phyloP scores from a whole-genome alignment of 2,329 filamentous ascomycete species.

The Cryphonectria radicalis region DNA sequence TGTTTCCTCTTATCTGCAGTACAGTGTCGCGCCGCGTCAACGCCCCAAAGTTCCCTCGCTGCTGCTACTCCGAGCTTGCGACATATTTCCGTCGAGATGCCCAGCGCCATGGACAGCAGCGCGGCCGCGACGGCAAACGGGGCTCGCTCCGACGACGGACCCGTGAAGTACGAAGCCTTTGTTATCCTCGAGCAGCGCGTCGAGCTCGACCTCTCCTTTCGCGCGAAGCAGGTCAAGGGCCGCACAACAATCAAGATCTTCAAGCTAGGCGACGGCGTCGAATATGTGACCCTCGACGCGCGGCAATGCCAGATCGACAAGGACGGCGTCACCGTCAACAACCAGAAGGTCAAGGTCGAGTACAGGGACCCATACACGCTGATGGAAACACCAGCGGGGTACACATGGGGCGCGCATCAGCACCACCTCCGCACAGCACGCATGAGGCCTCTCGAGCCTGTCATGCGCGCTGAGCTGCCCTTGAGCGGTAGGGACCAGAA shows the following conservation, averaged over 20 bases:
- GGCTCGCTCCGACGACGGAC: conserved; percentile 24
- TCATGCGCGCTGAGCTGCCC: conserved; percentile 56
- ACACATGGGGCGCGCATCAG: conserved; percentile 71
- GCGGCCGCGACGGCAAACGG: conserved; percentile 24
- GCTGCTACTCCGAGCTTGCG: neutral
- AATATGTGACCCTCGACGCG: conserved; percentile 63
- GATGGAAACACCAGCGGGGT: conserved; percentile 62
- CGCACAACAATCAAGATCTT: conserved; percentile 82
- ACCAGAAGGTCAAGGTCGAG: conserved; percentile 47
- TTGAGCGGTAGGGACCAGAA: conserved; percentile 58
- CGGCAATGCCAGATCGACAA: conserved; percentile 64
- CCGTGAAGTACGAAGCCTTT: conserved; percentile 41
- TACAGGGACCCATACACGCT: conserved; percentile 71
- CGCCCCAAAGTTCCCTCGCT: neutral
- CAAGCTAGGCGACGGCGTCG: conserved; percentile 58
- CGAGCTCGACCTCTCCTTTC: conserved; percentile 87
- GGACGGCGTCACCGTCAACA: conserved; percentile 56
- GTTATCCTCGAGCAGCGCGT: conserved; percentile 82
- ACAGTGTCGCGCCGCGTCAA: neutral
- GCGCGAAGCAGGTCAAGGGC: conserved; percentile 73
- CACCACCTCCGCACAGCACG: conserved; percentile 74
- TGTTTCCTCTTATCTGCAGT: neutral
- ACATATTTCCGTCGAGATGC: conserved; percentile 32
- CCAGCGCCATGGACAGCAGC: conserved; percentile 33
- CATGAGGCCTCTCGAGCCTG: conserved; percentile 59